Evolutionary conservation across 2,329 filamentous ascomycete genomes (phyloP).

Genomic region (Nemania sp.): DNA sequence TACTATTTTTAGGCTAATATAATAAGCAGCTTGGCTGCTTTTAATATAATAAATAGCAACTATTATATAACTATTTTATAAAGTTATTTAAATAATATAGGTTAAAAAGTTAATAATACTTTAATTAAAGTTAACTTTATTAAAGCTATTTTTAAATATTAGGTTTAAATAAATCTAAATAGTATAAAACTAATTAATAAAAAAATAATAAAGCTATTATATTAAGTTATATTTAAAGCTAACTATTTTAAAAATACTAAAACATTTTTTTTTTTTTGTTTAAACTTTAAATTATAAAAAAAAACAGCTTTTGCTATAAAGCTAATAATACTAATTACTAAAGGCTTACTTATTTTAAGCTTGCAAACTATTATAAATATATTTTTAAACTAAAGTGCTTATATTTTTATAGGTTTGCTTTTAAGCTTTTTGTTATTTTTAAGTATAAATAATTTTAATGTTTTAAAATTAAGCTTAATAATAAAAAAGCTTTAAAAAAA

Average conservation of each 20-base stretch:
- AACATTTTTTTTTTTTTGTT: neutral
- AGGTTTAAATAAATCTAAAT: neutral
- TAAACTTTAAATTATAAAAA: neutral
- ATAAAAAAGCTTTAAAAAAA: too few relatives aligned
- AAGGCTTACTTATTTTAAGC: too few relatives aligned
- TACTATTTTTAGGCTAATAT: neutral
- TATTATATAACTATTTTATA: neutral
- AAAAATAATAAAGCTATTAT: neutral
- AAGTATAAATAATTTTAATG: too few relatives aligned
- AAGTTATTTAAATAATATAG: neutral
- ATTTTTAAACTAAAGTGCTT: too few relatives aligned
- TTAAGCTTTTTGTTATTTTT: too few relatives aligned
- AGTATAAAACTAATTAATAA: neutral
- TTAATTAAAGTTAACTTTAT: neutral
- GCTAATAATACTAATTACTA: neutral
- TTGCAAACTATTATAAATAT: too few relatives aligned
- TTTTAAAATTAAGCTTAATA: too few relatives aligned
- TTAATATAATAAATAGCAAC: neutral
- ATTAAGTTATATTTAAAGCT: neutral
- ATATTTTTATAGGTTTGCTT: too few relatives aligned
- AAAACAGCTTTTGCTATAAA: neutral
- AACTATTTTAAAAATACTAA: neutral
- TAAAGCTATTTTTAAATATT: neutral
- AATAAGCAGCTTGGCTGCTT: neutral
- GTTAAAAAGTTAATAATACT: neutral